Evolutionary conservation across 2,329 filamentous ascomycete genomes (phyloP).

Genomic region (Clarireedia monteithiana): DNA sequence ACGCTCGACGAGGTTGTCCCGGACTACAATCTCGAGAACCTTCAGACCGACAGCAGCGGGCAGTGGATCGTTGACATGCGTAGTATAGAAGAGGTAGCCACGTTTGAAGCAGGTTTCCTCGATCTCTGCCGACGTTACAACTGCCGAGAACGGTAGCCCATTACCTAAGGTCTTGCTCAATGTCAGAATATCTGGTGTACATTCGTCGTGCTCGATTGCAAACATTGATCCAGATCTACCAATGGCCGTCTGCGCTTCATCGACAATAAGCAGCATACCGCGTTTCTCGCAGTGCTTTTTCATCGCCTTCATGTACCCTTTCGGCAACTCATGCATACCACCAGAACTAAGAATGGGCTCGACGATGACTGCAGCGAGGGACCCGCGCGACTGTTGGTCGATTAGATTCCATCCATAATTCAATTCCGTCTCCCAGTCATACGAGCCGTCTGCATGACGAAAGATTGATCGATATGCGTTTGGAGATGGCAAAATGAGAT

Average conservation of each 20-base stretch:
- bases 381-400: constrained; percentile 51
- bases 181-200: constrained; percentile 51
- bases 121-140: constrained; percentile 47
- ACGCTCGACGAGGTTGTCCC: constrained; percentile 43
- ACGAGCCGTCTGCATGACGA: constrained; percentile 47
- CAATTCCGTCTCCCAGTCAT: constrained; percentile 60
- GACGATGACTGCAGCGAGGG: constrained; percentile 54
- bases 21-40: constrained; percentile 52
- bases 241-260: constrained; percentile 53
- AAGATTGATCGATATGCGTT: constrained; percentile 56
- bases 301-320: constrained; percentile 49
- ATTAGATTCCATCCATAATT: constrained; percentile 55
- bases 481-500: constrained; percentile 49
- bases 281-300: constrained; percentile 45
- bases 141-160: constrained; percentile 50
- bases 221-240: constrained; percentile 51
- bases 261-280: constrained; percentile 50
- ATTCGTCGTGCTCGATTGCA: constrained; percentile 46
- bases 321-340: constrained; percentile 51
- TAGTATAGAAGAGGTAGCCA: constrained; percentile 51
- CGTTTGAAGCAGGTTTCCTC: constrained; percentile 39
- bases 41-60: constrained; percentile 53
- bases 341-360: constrained; percentile 40
- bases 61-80: constrained; percentile 55
- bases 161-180: constrained; percentile 55